A percentile compares a stretch with the other conserved stretches of the same genome.
These are phyloP conservation scores for Lentinula boryana DNA, from an alignment of 768 basidiomycete species.

Conservation along the genomic window DNA sequence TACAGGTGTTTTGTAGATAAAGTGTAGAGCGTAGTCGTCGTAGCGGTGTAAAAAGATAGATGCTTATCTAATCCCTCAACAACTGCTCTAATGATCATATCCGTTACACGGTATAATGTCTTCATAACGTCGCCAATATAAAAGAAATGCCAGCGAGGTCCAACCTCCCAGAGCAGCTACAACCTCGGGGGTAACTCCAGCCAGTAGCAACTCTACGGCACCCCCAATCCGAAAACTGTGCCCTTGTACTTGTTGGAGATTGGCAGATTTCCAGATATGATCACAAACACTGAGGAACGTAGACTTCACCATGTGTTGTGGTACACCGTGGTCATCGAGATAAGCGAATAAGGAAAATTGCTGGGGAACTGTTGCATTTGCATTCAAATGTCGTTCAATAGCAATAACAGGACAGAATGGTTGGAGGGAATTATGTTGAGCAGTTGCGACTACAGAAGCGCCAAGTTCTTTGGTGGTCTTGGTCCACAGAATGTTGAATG, in stretches of 20 bases:
- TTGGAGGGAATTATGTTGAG: neutral
- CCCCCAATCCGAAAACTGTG: slow-evolving; percentile 24
- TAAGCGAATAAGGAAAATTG: slow-evolving; percentile 12
- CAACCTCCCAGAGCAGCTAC: slow-evolving; percentile 27
- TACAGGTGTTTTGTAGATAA: too few species aligned
- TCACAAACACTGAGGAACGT: slow-evolving; percentile 9
- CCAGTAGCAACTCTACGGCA: slow-evolving; percentile 19
- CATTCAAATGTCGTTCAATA: slow-evolving; percentile 15
- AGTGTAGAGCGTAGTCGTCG: too few species aligned
- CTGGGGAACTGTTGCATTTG: slow-evolving; percentile 15
- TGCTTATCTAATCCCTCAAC: too few species aligned
- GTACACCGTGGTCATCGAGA: neutral
- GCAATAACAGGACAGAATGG: slow-evolving; percentile 14
- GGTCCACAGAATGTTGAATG: slow-evolving; percentile 29
- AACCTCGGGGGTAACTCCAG: slow-evolving; percentile 21
- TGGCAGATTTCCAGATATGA: slow-evolving; percentile 10
- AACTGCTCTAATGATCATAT: too few species aligned
- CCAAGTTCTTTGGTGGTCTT: slow-evolving; percentile 23
- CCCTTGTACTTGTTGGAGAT: slow-evolving; percentile 7
- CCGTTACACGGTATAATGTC: too few species aligned
- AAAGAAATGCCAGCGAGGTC: slow-evolving; percentile 4
- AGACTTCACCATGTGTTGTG: slow-evolving; percentile 8
- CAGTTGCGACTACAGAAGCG: slow-evolving; percentile 20
- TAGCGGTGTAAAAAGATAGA: too few species aligned
- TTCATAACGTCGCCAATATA: too few species aligned